Base-by-base conservation (phyloP, 23 red algal species). In the Gracilaria gracilis region DNA sequence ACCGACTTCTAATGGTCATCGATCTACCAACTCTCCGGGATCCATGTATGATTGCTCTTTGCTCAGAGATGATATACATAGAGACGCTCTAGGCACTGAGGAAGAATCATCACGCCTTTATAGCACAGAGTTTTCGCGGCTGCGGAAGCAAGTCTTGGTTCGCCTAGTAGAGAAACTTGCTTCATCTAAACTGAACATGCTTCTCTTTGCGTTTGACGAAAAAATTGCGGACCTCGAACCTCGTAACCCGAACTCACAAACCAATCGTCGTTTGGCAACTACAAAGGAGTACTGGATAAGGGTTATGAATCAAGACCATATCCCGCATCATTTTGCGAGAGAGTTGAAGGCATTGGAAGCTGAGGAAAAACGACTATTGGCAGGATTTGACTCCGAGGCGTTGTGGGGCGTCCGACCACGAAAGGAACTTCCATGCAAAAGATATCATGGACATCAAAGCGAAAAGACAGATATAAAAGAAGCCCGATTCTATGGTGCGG, bases 391-490 rank as follows among this genome's bases (percentile, higher is more conserved):
- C 21, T 40, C 67, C 1, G 67, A 73, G 21, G 67, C 20, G 67
- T 24, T 73, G 20, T 81, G 76, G 76, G 46, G 76, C 33, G 25
- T 59, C 7, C 40, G 76, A 21, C 47, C 76, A 31, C 42, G 54
- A 46, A 54, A 81, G 12, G 67, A 86, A 16, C 35, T 69, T 16
- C 44, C 44, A 15, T 79, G 85, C 37, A 40, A 69, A 24, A 37
- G 71, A 28, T 89, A 76, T 46, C 54, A 64, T 70, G 85, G 85
- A n/a, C 69, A 76, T 42, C 74, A 61, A 36, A 92, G 80, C 49
- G 61, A 66, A 69, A 36, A 84, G 42, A 92, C 78, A 9, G 88
- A 92, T 51, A 91, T 91, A 72, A 91, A 91, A 57, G 88, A 91
- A 40, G 88, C 88, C 17, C 47, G 67, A 32, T 91, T 91, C 66